Conservation (phyloP, 305 asterid species). For the Solanum hybrid region DNA sequence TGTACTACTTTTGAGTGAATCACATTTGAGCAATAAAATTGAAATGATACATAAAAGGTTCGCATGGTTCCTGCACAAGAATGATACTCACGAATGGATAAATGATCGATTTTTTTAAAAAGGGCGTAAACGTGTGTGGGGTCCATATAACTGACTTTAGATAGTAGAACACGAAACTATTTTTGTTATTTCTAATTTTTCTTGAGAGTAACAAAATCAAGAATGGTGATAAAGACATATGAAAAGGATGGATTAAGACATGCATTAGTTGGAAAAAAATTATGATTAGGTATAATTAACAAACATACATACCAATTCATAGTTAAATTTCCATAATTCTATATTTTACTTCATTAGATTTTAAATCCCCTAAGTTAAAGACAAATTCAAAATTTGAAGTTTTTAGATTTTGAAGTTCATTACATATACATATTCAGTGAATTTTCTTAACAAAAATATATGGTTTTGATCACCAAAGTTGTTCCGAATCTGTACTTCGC, state of each 20-base stretch:
- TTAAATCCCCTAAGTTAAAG: not conserved
- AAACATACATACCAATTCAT: not conserved
- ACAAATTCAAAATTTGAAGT: not conserved
- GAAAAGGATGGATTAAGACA: not conserved
- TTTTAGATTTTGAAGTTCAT: not conserved
- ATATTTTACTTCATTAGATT: not conserved
- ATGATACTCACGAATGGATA: not conserved
- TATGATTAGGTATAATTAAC: not conserved
- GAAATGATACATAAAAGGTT: slow-evolving; percentile 16
- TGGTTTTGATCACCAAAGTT: not conserved
- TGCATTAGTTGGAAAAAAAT: not conserved
- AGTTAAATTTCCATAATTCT: not conserved
- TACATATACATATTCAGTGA: not conserved
- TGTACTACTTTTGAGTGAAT: not conserved
- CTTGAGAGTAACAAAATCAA: not conserved
- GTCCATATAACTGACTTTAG: not conserved
- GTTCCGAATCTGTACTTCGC: not conserved
- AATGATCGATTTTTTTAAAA: not conserved
- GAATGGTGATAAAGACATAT: not conserved
- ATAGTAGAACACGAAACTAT: not conserved
- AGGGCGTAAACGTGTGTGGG: not conserved
- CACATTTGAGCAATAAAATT: slow-evolving; percentile 1
- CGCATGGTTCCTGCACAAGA: not conserved
- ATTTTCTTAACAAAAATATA: not conserved
- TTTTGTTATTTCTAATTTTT: not conserved